phyloP scores from a whole-genome alignment of 352 stramenopile genomes.

The Thalassiosira exigua region DNA sequence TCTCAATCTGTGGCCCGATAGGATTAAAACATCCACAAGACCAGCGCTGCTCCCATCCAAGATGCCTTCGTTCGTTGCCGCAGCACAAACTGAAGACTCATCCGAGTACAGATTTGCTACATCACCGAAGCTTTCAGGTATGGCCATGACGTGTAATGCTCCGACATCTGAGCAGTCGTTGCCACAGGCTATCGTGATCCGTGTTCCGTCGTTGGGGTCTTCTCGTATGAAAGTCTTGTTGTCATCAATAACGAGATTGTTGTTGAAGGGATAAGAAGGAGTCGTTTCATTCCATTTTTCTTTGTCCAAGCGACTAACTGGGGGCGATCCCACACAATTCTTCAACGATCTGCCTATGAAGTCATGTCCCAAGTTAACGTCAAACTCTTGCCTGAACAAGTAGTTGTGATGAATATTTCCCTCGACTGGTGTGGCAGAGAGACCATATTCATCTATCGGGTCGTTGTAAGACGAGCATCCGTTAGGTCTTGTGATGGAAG shows the following conservation, averaged over 20 bases:
- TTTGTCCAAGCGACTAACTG: constrained; percentile 87
- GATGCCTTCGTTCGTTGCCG: constrained; percentile 90
- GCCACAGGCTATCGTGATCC: constrained; percentile 86
- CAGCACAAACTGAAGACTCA: constrained; percentile 89
- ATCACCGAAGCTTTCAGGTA: constrained; percentile 13
- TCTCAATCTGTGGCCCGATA: constrained; percentile 34
- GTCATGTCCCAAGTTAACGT: constrained; percentile 74
- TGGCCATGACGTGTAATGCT: constrained; percentile 4
- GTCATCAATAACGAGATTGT: constrained; percentile 83
- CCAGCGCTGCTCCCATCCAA: constrained; percentile 72
- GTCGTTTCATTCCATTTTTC: constrained; percentile 71
- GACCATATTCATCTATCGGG: constrained; percentile 89
- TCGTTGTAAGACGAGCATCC: constrained; percentile 94
- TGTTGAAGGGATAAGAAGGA: constrained; percentile 1
- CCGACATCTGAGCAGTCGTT: constrained; percentile 11
- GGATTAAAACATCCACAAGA: constrained; percentile 85
- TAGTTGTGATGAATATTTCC: constrained; percentile 96
- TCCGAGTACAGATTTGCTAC: constrained; percentile 87
- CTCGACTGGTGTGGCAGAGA: constrained; percentile 84
- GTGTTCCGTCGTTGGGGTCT: constrained; percentile 89
- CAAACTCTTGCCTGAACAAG: constrained; percentile 64
- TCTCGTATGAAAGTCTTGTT: constrained; percentile 82
- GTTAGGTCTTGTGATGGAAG: constrained; percentile 89
- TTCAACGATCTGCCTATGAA: constrained; percentile 86
- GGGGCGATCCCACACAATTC: constrained; percentile 91